Evolutionary conservation across 148 eudicot species (phyloP), one percentile per base, ranked within the genome.

Genomic region (Hydrangea macrophylla): DNA sequence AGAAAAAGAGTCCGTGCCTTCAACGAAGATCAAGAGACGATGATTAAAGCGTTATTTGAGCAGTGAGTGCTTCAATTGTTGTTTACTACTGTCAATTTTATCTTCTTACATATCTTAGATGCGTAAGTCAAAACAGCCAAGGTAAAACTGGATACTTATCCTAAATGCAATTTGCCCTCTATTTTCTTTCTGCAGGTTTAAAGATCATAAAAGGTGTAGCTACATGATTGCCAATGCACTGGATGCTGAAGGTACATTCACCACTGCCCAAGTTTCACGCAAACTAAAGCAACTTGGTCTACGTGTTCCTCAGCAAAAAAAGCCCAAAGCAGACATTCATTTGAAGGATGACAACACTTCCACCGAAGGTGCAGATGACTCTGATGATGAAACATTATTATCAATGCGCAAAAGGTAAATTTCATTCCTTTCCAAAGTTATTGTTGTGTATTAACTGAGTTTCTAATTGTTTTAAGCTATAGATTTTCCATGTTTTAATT

Each of bases 221-320:
- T 78, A 87, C 80, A 85, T 91, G 97, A 95, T 95, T 73, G 97
- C 97, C 57, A 82, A 78, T 73, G 93, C 86, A 63, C 82, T 95
- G 59, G 88, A 84, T 64, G 81, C 81, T 36, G 83, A 76, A 60
- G 92, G 91, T 62, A 74, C 53, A 58, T 76, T 87, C 74, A 87
- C 97, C 54, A 82, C 97, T 31, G 86, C 84, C 36, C 96, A 86
- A 81, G 77, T 95, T 61, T 81, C 96, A 15, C 91, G 88, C 65
- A 91, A 86, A 75, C 97, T 95, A 56, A 91, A 85, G 76, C 86
- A 91, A 76, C 89, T 95, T 72, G 97, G 99, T 39, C 81, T 95
- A 60, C 83, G 13, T 39, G 79, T 81, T 75, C 69, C 80, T 30
- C 79, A 83, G 70, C 70, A 68, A 71, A 86, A 77, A 79, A 68